Percentiles rank a stretch among this genome's conserved stretches.
Conservation (phyloP, 768 basidiomycete species). For the Cytidiella melzeri region DNA sequence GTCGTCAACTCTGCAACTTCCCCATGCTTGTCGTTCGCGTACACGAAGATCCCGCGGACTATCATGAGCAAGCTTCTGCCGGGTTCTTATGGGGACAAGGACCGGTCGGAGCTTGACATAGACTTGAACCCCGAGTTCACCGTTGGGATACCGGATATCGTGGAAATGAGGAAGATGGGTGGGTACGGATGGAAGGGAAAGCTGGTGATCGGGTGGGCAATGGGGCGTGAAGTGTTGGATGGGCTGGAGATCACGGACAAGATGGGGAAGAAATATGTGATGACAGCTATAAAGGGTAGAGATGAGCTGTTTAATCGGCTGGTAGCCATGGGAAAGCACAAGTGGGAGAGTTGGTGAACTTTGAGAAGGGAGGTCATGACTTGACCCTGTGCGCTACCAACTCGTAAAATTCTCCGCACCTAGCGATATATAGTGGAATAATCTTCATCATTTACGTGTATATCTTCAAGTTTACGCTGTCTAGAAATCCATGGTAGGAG, state of each 20-base stretch:
- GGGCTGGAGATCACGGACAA: slow-evolving; percentile 24
- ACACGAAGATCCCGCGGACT: slow-evolving; percentile 9
- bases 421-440: too few relatives aligned
- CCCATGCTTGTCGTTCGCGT: slow-evolving; percentile 26
- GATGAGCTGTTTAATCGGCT: slow-evolving; percentile 32
- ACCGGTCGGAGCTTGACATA: slow-evolving; percentile 3
- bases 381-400: too few relatives aligned
- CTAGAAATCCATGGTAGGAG: too few relatives aligned
- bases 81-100: background rate
- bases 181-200: slow-evolving; percentile 36
- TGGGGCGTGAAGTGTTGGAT: slow-evolving; percentile 23
- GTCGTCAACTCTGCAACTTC: slow-evolving; percentile 27
- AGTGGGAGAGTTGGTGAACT: slow-evolving; percentile 23
- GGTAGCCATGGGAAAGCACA: slow-evolving; percentile 22
- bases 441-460: too few relatives aligned
- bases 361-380: too few relatives aligned
- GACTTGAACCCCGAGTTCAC: slow-evolving; percentile 23
- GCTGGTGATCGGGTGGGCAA: slow-evolving; percentile 30
- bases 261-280: slow-evolving; percentile 15
- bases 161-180: slow-evolving; percentile 28
- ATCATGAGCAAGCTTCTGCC: background rate
- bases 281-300: slow-evolving; percentile 27
- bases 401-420: too few relatives aligned
- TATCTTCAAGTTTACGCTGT: too few relatives aligned
- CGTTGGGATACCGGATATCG: slow-evolving; percentile 25